phyloP scores from a whole-genome alignment of 306 rosid genomes.

The Erythrophleum fordii region DNA sequence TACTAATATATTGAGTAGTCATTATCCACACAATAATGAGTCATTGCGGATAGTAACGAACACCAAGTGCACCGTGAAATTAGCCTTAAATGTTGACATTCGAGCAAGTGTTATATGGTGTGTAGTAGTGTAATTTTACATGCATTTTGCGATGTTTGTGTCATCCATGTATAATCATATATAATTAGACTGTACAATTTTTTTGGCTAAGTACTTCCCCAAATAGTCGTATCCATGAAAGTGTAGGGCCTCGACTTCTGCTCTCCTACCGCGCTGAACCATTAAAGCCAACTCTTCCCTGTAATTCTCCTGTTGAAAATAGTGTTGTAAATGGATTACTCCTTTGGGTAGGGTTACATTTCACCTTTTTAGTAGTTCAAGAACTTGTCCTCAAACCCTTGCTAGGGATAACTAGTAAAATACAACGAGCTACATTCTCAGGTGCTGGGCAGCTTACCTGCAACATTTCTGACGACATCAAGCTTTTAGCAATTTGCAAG shows the following conservation, averaged over 20 bases:
- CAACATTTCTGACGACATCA: constrained; percentile 73
- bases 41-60: neutral
- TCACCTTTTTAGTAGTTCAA: neutral
- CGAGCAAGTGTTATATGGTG: neutral
- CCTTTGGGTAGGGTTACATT: neutral
- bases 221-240: constrained; percentile 73
- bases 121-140: neutral
- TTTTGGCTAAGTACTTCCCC: constrained; percentile 80
- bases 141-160: neutral
- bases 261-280: constrained; percentile 70
- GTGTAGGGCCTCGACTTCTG: constrained; percentile 89
- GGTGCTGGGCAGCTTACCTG: constrained; percentile 53
- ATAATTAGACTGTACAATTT: constrained; percentile 82
- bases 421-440: neutral
- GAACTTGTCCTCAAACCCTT: constrained; percentile 7
- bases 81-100: neutral
- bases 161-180: constrained; percentile 25
- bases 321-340: constrained; percentile 10
- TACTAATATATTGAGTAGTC: too few relatives aligned
- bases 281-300: constrained; percentile 69
- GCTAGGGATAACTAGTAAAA: neutral
- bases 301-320: constrained; percentile 70
- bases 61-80: neutral
- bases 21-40: too few relatives aligned
- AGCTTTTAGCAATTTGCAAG: constrained; percentile 77